Conservation (phyloP, 352 stramenopile species). For the Discostella stelligera region DNA sequence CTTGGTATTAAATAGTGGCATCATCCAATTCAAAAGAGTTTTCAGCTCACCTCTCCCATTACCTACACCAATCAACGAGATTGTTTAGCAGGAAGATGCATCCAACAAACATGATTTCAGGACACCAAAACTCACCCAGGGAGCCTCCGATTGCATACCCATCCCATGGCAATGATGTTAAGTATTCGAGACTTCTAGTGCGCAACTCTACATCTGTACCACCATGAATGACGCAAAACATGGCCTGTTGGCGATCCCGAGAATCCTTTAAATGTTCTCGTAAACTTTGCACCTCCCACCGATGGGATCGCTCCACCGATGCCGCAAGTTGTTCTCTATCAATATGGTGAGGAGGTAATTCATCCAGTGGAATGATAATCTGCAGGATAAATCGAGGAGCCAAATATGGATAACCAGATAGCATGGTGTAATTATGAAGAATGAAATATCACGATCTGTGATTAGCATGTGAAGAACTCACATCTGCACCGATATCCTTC, state of each 20-base stretch:
- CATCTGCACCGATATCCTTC: constrained; percentile 85
- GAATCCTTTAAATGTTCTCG: constrained; percentile 79
- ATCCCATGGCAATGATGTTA: constrained; percentile 84
- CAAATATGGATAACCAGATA: not conserved
- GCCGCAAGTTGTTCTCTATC: constrained; percentile 67
- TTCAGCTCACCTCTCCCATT: constrained; percentile 82
- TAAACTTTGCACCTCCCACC: constrained; percentile 84
- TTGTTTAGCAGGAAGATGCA: not conserved
- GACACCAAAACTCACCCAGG: constrained; percentile 43
- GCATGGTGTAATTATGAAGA: too few relatives aligned
- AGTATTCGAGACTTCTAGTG: constrained; percentile 80
- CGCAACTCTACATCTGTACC: constrained; percentile 86
- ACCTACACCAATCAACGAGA: constrained; percentile 14
- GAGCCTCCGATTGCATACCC: constrained; percentile 84
- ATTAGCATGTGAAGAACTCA: constrained; percentile 10
- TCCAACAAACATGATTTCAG: too few relatives aligned
- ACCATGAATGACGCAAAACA: constrained; percentile 86
- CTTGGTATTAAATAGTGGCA: constrained; percentile 77
- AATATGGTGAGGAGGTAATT: constrained; percentile 86
- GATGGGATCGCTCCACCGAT: constrained; percentile 84
- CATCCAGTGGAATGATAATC: constrained; percentile 87
- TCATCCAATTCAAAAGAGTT: constrained; percentile 81
- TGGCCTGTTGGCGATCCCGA: constrained; percentile 74
- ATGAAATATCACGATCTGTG: too few relatives aligned
- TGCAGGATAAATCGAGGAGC: not conserved